Evolutionary conservation across 139 green algal genomes (phyloP).

Genomic region (Closterium sp.): DNA sequence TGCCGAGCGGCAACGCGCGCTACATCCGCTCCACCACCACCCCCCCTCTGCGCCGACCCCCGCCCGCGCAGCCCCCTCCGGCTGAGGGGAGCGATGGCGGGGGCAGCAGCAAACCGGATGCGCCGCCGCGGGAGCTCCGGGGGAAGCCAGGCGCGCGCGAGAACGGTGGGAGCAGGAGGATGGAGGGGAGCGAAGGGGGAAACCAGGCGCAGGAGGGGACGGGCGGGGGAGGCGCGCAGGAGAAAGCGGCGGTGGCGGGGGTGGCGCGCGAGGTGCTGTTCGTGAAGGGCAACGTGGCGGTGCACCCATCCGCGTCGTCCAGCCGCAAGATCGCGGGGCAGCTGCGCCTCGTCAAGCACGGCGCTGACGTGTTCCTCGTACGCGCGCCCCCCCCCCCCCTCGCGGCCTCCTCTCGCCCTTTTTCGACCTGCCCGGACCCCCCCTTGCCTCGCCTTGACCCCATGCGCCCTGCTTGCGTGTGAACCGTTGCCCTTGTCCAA

Average conservation of each 20-base stretch:
- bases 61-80: neutral
- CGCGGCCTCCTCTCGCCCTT: too few relatives aligned
- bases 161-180: neutral
- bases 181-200: neutral
- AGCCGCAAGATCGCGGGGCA: slow-evolving; percentile 39
- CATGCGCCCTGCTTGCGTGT: too few relatives aligned
- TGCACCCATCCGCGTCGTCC: slow-evolving; percentile 29
- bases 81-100: neutral
- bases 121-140: neutral
- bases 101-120: neutral
- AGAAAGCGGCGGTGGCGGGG: neutral
- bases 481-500: too few relatives aligned
- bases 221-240: neutral
- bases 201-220: neutral
- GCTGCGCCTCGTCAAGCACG: slow-evolving; percentile 47
- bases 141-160: neutral
- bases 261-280: slow-evolving; percentile 31
- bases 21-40: neutral
- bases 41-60: neutral
- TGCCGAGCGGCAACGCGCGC: neutral
- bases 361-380: slow-evolving; percentile 43
- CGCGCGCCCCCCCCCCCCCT: neutral
- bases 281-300: slow-evolving; percentile 52
- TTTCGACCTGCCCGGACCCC: too few relatives aligned
- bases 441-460: too few relatives aligned